Base-by-base conservation (phyloP, 129 eudicot genomes). In the Chrysanthemum lavandulifolium region DNA sequence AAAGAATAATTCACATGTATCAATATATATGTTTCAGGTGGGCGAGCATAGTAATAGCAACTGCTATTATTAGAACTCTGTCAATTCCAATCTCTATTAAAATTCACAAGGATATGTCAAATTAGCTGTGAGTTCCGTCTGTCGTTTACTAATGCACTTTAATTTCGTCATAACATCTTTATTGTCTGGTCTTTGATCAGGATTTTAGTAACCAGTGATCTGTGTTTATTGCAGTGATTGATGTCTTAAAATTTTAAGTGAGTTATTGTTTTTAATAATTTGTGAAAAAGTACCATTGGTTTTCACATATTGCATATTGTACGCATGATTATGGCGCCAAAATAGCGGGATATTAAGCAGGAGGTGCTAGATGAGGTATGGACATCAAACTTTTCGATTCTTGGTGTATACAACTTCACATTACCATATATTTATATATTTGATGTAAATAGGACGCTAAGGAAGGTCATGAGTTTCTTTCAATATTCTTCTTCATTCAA, bases 241-340 rank as follows among this genome's bases (percentile, higher is more conserved):
- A 29, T 29, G 33, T 29, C 33, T 29, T 29, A n/a, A 10, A 14
- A 63, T 23, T 61, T 69, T 10, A 25, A 23, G 31, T 53, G 45
- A 43, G 40, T 50, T 23, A 13, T 69, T 45, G 16, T 29, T 29
- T 29, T 43, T 61, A 7, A 40, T 31, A 66, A 21, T 70, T 33
- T 29, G 45, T 65, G 51, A 1, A 47, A 60, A 4, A 52, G 54
- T 71, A 47, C 31, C 67, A 75, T 13, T 65, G 18, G 2, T 40
- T 68, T 29, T 69, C 49, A 31, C 63, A 61, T 59, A 18, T 71
- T 61, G 21, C 49, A 48, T 67, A 14, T 69, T 61, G 70, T 79
- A 13, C 76, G 78, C 95, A 92, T n/a, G 98, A 84, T 92, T 59
- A 33, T 92, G 78, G 87, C 95, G 72, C 96, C 96, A 36, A 67